Evolutionary conservation across 176 grass and related monocot genomes (phyloP), one percentile per base, ranked within the genome.

Genomic region (Hsuehochloa calcarea): DNA sequence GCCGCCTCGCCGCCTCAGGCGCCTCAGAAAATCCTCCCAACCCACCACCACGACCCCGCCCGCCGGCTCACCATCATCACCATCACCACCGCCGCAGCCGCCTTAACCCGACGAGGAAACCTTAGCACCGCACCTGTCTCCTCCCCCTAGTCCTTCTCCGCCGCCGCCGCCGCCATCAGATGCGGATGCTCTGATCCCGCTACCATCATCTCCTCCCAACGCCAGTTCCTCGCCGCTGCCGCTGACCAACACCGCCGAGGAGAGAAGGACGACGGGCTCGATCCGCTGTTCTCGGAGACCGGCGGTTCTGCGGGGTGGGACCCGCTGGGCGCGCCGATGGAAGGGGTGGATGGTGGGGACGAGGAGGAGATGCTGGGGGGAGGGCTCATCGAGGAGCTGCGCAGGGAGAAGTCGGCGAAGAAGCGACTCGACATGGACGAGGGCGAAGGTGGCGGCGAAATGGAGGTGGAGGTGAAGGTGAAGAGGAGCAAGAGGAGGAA

Each of bases 391-490:
- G 93, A 91, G 79, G 90, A 92, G 75, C 71, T 92, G 59, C 82
- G 86, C 80, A 79, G 82, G 68, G 93, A 86, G 68, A 92, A 23
- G 14, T 92, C 93, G 2, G 93, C 90, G 19, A 99, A 96, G 91
- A 99, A 91, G 84, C 86, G 90, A 6, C 88, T 99, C 44, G 80
- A 87, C 79, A 91, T 92, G 89, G 91, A 88, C 35, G 80, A 55
- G 27, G 90, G 38, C 12, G 87, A 86, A 29, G 94, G 81, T 31
- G 81, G 29, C 20, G 11, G 23, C 16, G 72, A 38, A 38, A 25
- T 79, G 2, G 84, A 77, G 49, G 65, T 22, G 60, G 83, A 85
- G 29, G 70, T 54, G 1, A 89, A 63, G 72, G 90, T 84, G 74
- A 88, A 90, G 83, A 88, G 77, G 70, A 90, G 79, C 63, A 91